Percentiles rank a stretch among this genome's conserved stretches.
These are phyloP conservation scores for Coemansia sp. DNA, from an alignment of 192 early-diverging fungal genomes.

Conservation along the genomic window DNA sequence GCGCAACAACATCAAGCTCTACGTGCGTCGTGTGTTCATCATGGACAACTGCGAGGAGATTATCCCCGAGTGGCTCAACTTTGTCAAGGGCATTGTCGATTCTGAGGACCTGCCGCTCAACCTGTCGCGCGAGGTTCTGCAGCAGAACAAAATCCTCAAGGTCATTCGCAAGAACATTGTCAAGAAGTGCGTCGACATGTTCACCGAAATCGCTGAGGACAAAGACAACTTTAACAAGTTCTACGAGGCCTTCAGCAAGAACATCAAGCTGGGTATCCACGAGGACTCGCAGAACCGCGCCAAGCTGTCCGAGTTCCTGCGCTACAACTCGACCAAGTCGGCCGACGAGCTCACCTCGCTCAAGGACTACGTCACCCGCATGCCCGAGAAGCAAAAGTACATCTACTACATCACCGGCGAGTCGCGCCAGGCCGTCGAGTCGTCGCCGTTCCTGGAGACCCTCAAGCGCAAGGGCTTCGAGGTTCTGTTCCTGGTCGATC, in stretches of 20 bases:
- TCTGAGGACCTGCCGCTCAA: slow-evolving; percentile 99
- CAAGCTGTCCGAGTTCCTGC: slow-evolving; percentile 96
- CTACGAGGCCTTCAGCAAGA: slow-evolving; percentile 99
- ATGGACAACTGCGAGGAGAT: slow-evolving; percentile 99
- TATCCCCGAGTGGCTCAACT: slow-evolving; percentile 98
- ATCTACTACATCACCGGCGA: slow-evolving; percentile 99
- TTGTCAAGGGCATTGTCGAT: slow-evolving; percentile 99
- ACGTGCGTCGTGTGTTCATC: slow-evolving; percentile 99
- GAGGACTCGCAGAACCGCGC: slow-evolving; percentile 96
- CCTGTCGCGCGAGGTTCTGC: slow-evolving; percentile 99
- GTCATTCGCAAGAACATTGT: slow-evolving; percentile 99
- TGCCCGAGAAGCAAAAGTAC: slow-evolving; percentile 99
- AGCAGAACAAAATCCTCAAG: slow-evolving; percentile 99
- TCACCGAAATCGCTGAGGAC: slow-evolving; percentile 95
- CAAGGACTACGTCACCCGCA: slow-evolving; percentile 99
- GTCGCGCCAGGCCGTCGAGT: slow-evolving; percentile 90
- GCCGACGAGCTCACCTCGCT: slow-evolving; percentile 95
- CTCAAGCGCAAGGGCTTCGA: slow-evolving; percentile 99
- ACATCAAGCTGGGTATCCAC: slow-evolving; percentile 99
- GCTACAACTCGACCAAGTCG: slow-evolving; percentile 99
- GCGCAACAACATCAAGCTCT: slow-evolving; percentile 99
- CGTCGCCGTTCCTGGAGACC: slow-evolving; percentile 97
- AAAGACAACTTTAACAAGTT: slow-evolving; percentile 99
- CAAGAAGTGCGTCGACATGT: slow-evolving; percentile 99
- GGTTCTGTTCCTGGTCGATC: slow-evolving; percentile 98